Percentiles rank a stretch among this genome's conserved stretches.
Conservation (phyloP, 1,284 basidiomycete species). For the Garcileccinum viscosum region DNA sequence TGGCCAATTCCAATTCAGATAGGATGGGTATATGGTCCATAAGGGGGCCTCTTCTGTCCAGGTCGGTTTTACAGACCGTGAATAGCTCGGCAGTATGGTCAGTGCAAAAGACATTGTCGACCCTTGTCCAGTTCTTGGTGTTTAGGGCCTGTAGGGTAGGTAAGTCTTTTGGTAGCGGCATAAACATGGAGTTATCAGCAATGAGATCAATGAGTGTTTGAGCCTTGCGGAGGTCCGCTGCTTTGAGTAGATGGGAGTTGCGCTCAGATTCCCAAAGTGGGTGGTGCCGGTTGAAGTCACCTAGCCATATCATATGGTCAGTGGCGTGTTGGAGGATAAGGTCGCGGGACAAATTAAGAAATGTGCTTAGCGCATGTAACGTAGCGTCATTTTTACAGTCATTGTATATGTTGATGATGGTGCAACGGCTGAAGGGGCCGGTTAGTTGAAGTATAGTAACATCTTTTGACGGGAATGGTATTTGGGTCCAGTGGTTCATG, state of each 20-base stretch:
- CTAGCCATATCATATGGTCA: slow-evolving; percentile 33
- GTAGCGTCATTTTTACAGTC: no score
- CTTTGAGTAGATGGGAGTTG: slow-evolving; percentile 37
- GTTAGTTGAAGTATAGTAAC: neutral
- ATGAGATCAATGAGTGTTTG: neutral
- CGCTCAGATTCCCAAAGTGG: slow-evolving; percentile 48
- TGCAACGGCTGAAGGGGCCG: accelerated
- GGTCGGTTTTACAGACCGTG: no score
- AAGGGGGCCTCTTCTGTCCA: no score
- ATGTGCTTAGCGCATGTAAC: neutral
- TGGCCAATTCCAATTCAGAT: no score
- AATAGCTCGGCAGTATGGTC: no score
- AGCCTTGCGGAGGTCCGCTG: no score
- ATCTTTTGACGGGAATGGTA: neutral
- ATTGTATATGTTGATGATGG: no score
- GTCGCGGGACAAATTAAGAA: neutral
- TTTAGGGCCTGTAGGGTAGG: no score
- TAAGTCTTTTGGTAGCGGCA: slow-evolving; percentile 6
- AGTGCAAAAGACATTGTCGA: no score
- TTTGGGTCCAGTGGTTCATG: neutral
- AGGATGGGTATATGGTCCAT: no score
- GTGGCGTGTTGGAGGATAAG: accelerated
- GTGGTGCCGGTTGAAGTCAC: slow-evolving; percentile 43
- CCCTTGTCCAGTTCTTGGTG: no score
- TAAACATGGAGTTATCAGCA: neutral